These are phyloP conservation scores for Hypoxylon sp. DNA, from an alignment of 2,329 filamentous ascomycete genomes.

Conservation along the genomic window DNA sequence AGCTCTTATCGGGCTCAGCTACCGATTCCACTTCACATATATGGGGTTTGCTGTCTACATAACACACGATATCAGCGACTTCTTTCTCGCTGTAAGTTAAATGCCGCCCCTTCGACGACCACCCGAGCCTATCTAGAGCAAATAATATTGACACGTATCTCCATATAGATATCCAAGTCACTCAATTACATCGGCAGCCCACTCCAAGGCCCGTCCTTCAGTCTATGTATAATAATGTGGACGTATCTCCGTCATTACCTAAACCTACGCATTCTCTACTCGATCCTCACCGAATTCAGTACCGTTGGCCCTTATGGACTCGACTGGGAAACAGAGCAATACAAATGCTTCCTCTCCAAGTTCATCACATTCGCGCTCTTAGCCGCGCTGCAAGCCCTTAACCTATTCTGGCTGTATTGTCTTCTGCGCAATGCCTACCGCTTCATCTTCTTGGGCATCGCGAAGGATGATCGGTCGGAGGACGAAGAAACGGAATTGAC, in stretches of 20 bases:
- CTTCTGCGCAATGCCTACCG: conserved; percentile 70
- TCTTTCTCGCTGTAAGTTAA: conserved; percentile 72
- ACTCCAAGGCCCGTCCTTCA: conserved; percentile 76
- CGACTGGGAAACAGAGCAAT: conserved; percentile 72
- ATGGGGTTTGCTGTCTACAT: conserved; percentile 82
- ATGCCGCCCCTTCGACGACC: not conserved
- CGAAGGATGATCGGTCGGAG: conserved; percentile 70
- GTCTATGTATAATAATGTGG: conserved; percentile 76
- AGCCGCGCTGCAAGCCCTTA: conserved; percentile 68
- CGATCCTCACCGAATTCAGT: conserved; percentile 69
- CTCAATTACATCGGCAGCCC: conserved; percentile 78
- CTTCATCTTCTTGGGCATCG: conserved; percentile 64
- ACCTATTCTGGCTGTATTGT: conserved; percentile 73
- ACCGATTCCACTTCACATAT: conserved; percentile 83
- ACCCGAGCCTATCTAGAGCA: not conserved
- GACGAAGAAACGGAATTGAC: conserved; percentile 59
- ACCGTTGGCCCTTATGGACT: conserved; percentile 71
- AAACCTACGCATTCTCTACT: conserved; percentile 72
- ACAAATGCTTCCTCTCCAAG: conserved; percentile 70
- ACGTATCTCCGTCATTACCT: conserved; percentile 79
- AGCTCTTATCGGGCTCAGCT: conserved; percentile 76
- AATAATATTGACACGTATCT: not conserved
- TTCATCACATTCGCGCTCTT: conserved; percentile 68
- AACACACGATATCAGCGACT: conserved; percentile 81
- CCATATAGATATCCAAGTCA: conserved; percentile 69